Conservation (phyloP, 2,329 filamentous ascomycete species). For the Corynespora cassiicola region DNA sequence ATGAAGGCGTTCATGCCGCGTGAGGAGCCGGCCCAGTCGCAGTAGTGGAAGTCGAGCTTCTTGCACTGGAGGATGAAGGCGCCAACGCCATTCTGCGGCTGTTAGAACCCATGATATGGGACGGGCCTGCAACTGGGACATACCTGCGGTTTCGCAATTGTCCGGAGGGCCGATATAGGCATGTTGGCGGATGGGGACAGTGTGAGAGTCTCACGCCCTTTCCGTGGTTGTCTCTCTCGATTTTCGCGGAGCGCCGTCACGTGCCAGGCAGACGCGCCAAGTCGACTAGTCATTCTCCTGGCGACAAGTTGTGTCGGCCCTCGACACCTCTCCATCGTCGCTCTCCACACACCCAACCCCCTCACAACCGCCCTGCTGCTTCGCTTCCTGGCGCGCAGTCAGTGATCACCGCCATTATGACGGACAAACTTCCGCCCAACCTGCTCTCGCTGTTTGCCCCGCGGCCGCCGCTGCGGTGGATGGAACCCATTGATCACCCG, state of each 20-base stretch:
- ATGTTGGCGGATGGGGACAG: conserved; percentile 42
- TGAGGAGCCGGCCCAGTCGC: conserved; percentile 93
- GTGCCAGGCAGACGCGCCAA: conserved; percentile 34
- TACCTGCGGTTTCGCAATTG: conserved; percentile 64
- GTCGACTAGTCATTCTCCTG: too few species aligned
- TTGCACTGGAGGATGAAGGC: conserved; percentile 98
- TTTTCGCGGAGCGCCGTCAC: conserved; percentile 31
- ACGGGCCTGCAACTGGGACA: conserved; percentile 22
- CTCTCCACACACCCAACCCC: conserved; percentile 19
- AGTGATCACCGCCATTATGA: conserved; percentile 67
- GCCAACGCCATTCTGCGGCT: conserved; percentile 85
- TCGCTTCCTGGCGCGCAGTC: conserved; percentile 43
- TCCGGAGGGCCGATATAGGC: conserved; percentile 58
- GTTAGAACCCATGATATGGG: conserved; percentile 14
- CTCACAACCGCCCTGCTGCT: conserved; percentile 34
- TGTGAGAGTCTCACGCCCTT: too few species aligned
- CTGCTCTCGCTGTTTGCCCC: conserved; percentile 94
- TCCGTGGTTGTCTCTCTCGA: too few species aligned
- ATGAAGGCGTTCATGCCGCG: conserved; percentile 93
- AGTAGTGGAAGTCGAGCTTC: conserved; percentile 94
- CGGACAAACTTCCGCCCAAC: conserved; percentile 93
- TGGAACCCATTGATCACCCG: conserved; percentile 81
- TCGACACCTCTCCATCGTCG: conserved; percentile 23
- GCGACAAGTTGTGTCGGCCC: conserved; percentile 9
- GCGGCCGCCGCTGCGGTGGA: conserved; percentile 88